Conservation (phyloP, 2,329 filamentous ascomycete genomes). For the Tolypocladium album region DNA sequence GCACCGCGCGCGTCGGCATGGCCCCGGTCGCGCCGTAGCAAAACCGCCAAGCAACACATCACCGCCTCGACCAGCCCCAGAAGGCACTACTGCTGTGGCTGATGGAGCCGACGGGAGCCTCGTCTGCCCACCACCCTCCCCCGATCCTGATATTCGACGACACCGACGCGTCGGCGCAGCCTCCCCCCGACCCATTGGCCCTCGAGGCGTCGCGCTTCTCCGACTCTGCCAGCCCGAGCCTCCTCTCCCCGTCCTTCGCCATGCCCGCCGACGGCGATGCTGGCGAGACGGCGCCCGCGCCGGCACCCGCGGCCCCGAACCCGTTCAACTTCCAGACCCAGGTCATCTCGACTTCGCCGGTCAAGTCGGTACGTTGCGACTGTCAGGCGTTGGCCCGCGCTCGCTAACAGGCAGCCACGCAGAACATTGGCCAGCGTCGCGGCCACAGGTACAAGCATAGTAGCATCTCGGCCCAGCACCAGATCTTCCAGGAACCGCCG, state of each 20-base stretch:
- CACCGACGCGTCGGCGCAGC: slow-evolving; percentile 4
- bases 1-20: not conserved
- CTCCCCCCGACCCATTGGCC: not conserved
- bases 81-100: slow-evolving; percentile 1
- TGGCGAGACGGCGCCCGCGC: slow-evolving; percentile 1
- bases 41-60: not conserved
- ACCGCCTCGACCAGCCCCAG: not conserved
- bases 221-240: not conserved
- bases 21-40: not conserved
- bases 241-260: slow-evolving; percentile 6
- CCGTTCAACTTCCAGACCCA: slow-evolving; percentile 95
- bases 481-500: slow-evolving; percentile 91
- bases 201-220: not conserved
- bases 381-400: not conserved
- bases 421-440: slow-evolving; percentile 84
- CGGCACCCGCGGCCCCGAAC: slow-evolving; percentile 37
- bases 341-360: slow-evolving; percentile 60
- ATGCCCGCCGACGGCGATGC: slow-evolving; percentile 8
- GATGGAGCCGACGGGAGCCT: slow-evolving; percentile 5
- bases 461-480: slow-evolving; percentile 76
- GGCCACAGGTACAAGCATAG: slow-evolving; percentile 98
- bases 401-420: not conserved
- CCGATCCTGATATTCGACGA: slow-evolving; percentile 11
- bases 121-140: not conserved
- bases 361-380: slow-evolving; percentile 57